These are phyloP conservation scores for Kappamyces sp. DNA, from an alignment of 192 early-diverging fungal genomes.

Conservation along the genomic window DNA sequence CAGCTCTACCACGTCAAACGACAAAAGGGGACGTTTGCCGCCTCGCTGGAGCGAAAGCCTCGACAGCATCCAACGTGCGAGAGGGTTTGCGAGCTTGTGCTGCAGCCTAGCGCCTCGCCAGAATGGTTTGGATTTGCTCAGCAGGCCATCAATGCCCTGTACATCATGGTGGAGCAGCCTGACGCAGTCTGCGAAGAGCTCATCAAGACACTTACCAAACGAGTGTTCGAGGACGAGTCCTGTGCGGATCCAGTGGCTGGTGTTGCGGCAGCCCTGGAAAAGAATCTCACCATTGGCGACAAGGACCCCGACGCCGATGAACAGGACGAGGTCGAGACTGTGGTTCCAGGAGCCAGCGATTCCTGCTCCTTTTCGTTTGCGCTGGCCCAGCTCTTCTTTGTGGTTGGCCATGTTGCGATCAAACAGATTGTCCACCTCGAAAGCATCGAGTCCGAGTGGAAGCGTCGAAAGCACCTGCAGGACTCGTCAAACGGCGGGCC, in stretches of 20 bases:
- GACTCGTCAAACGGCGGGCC: conserved; percentile 12
- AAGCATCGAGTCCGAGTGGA: conserved; percentile 87
- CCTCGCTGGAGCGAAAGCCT: conserved; percentile 33
- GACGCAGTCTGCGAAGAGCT: conserved; percentile 73
- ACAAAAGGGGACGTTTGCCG: conserved; percentile 48
- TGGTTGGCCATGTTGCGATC: conserved; percentile 92
- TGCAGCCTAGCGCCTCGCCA: conserved; percentile 15
- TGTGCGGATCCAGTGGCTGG: conserved; percentile 20
- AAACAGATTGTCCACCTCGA: conserved; percentile 97
- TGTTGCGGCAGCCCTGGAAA: conserved; percentile 14
- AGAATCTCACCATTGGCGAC: conserved; percentile 17
- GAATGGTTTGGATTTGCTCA: conserved; percentile 79
- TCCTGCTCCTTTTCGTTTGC: conserved; percentile 55
- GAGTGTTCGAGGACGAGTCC: conserved; percentile 47
- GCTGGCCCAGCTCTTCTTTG: conserved; percentile 80
- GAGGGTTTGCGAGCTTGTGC: conserved; percentile 43
- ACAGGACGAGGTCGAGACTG: conserved; percentile 29
- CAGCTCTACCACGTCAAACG: conserved; percentile 61
- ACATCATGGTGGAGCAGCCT: conserved; percentile 84
- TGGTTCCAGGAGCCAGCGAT: conserved; percentile 8
- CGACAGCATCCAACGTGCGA: conserved; percentile 56
- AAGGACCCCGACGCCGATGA: conserved; percentile 15
- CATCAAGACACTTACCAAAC: conserved; percentile 59
- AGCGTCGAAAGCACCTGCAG: conserved; percentile 60
- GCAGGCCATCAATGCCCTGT: conserved; percentile 92